A percentile compares a stretch with the other conserved stretches of the same genome.
These are phyloP conservation scores for peach (Prunus persica) DNA, from an alignment of 306 rosid species.

Conservation along the genomic window DNA sequence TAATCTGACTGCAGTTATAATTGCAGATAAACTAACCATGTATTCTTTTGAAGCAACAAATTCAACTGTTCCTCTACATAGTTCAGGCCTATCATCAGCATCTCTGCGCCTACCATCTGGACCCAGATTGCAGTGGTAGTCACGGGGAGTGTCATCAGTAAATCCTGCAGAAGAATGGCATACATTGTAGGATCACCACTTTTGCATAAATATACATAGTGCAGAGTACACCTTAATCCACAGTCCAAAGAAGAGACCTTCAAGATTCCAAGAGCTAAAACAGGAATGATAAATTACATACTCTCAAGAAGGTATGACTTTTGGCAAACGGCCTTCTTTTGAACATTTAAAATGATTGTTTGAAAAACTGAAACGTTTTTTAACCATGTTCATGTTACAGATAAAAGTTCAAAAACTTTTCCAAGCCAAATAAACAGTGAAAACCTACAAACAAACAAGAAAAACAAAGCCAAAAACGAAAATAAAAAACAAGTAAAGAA, in stretches of 20 bases:
- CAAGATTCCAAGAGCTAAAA: neutral
- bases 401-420: neutral
- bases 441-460: neutral
- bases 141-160: slow-evolving; percentile 97
- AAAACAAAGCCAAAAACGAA: neutral
- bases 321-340: neutral
- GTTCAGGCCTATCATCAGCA: slow-evolving; percentile 95
- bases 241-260: neutral
- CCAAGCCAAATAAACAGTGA: neutral
- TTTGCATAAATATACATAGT: neutral
- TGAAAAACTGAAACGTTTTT: neutral
- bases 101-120: slow-evolving; percentile 99
- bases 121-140: slow-evolving; percentile 97
- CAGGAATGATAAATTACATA: neutral
- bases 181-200: neutral
- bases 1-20: neutral
- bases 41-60: slow-evolving; percentile 93
- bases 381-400: neutral
- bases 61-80: slow-evolving; percentile 97
- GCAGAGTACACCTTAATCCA: neutral
- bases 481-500: neutral
- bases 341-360: neutral
- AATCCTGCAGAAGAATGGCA: slow-evolving; percentile 57
- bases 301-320: neutral
- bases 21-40: slow-evolving; percentile 60